Evolutionary conservation across 768 basidiomycete genomes (phyloP).

Genomic region (Boletus speciosus): DNA sequence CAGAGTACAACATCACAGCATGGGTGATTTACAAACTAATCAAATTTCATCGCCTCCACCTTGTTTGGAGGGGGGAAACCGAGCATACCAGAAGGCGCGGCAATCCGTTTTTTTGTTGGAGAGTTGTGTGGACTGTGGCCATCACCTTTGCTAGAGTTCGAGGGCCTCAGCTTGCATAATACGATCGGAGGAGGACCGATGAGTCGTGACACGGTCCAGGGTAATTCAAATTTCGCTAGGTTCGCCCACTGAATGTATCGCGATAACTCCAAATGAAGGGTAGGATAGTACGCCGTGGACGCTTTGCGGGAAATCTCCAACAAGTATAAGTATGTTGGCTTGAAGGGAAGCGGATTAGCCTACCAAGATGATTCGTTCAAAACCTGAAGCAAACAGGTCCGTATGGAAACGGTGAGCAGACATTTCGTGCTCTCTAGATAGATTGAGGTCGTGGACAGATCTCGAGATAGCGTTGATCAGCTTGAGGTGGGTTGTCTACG

Average conservation of each 20-base stretch:
- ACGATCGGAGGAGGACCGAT: constrained; percentile 73
- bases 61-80: constrained; percentile 40
- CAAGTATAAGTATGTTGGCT: not conserved
- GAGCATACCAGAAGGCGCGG: constrained; percentile 14
- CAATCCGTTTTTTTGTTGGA: constrained; percentile 24
- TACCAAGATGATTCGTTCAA: constrained; percentile 89
- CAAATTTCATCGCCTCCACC: constrained; percentile 43
- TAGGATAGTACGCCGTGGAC: constrained; percentile 90
- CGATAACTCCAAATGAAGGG: constrained; percentile 89
- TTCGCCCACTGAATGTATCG: constrained; percentile 73
- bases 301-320: constrained; percentile 89
- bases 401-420: constrained; percentile 81
- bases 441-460: constrained; percentile 58
- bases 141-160: constrained; percentile 14
- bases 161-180: constrained; percentile 43
- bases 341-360: constrained; percentile 20
- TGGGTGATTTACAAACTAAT: constrained; percentile 17
- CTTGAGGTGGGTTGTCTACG: constrained; percentile 82
- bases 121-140: constrained; percentile 19
- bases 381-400: constrained; percentile 86
- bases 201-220: constrained; percentile 75
- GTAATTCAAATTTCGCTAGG: constrained; percentile 69
- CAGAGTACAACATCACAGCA: constrained; percentile 5
- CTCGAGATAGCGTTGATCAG: constrained; percentile 79
- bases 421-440: constrained; percentile 65